Evolutionary conservation across 257 asterid species (phyloP).

Genomic region (Paulownia fortunei): DNA sequence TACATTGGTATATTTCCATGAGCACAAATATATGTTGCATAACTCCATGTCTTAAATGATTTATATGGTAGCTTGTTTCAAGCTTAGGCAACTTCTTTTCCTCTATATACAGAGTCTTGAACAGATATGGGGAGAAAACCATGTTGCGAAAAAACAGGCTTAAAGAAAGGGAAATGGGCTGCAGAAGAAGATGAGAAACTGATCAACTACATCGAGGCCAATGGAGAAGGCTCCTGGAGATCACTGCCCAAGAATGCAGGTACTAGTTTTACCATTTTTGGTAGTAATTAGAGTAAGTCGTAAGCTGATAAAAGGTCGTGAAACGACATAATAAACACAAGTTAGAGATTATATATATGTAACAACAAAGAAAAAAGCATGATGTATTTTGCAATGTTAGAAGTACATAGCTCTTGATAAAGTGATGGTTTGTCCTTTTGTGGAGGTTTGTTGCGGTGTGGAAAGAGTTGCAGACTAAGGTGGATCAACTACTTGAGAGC

Average conservation of each 20-base stretch:
- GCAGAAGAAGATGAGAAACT: constrained; percentile 49
- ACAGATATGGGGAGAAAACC: constrained; percentile 45
- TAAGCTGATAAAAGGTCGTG: no score
- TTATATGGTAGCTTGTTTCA: no score
- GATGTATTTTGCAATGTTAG: no score
- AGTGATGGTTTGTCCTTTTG: background rate
- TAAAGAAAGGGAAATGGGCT: constrained; percentile 52
- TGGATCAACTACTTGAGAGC: no score
- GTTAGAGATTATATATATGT: background rate
- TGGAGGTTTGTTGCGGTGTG: constrained; percentile 50
- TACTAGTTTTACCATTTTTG: background rate
- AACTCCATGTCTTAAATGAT: no score
- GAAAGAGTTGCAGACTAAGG: constrained; percentile 58
- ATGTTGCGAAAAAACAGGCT: constrained; percentile 47
- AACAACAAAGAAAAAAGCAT: no score
- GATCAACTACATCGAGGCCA: constrained; percentile 39
- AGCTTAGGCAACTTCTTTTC: no score
- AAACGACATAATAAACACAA: no score
- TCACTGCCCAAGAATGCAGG: constrained; percentile 56
- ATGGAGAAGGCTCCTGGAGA: constrained; percentile 60
- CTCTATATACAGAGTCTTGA: background rate
- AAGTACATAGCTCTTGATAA: background rate
- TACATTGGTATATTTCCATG: no score
- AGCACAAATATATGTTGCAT: no score
- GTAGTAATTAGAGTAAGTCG: no score